phyloP scores from a whole-genome alignment of 495 filamentous ascomycete species.

The Apiosordaria backusii region DNA sequence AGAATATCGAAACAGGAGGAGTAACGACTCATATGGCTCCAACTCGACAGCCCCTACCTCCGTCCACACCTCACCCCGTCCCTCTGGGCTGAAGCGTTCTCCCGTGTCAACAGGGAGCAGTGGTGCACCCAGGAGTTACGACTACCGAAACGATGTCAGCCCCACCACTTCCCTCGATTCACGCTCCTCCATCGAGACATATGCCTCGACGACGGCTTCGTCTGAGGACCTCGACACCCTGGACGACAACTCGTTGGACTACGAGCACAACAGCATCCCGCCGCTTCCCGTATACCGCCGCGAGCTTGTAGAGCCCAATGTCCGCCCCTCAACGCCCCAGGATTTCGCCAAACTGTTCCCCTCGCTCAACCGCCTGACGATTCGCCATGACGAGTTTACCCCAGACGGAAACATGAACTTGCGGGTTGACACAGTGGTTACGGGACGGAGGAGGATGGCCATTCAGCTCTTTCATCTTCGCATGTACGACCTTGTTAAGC shows the following conservation, averaged over 20 bases:
- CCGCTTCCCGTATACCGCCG: slow-evolving; percentile 58
- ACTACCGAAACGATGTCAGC: slow-evolving; percentile 45
- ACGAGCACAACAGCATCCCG: slow-evolving; percentile 41
- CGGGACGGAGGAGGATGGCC: slow-evolving; percentile 55
- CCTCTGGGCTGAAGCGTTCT: slow-evolving; percentile 42
- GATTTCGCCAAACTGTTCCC: slow-evolving; percentile 89
- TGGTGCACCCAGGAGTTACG: slow-evolving; percentile 24
- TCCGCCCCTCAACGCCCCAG: slow-evolving; percentile 70
- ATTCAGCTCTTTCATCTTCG: slow-evolving; percentile 91
- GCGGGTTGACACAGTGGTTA: slow-evolving; percentile 75
- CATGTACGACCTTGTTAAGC: slow-evolving; percentile 85
- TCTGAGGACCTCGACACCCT: slow-evolving; percentile 60
- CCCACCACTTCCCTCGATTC: slow-evolving; percentile 50
- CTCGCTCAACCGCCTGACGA: slow-evolving; percentile 70
- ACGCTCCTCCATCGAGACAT: slow-evolving; percentile 71
- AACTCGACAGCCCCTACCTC: slow-evolving; percentile 66
- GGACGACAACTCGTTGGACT: slow-evolving; percentile 44
- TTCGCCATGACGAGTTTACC: slow-evolving; percentile 89
- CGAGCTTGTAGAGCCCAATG: slow-evolving; percentile 58
- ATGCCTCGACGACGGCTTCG: slow-evolving; percentile 69
- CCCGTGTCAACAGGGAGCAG: slow-evolving; percentile 29
- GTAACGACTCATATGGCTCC: slow-evolving; percentile 61
- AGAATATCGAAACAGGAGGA: slow-evolving; percentile 52
- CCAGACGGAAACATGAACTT: slow-evolving; percentile 97
- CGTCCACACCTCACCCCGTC: slow-evolving; percentile 53